Evolutionary conservation across 1,284 basidiomycete species (phyloP), one percentile per base, ranked within the genome.

Genomic region (Anthracocystis walkeri): DNA sequence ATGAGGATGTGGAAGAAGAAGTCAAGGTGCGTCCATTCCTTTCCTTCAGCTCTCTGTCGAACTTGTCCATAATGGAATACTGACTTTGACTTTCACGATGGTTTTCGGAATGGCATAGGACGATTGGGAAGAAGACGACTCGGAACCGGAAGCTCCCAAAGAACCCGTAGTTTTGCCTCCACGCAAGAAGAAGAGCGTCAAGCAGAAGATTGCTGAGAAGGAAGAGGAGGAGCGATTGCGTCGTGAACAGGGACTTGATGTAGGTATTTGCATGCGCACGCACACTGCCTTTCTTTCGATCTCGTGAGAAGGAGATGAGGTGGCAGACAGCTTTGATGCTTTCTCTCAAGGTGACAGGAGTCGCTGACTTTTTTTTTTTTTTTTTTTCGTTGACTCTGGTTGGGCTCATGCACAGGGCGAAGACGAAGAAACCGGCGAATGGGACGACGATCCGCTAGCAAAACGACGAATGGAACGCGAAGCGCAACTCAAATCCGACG

Each of bases 81-180:
- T 72, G 41, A 67, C 44, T 6, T 35, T 21, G 3, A 4, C 10
- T 27, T 23, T 38, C 14, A 38, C 35, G 35, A 38, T 21, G 7
- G 16, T 20, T n/a, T 38, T 14, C 1, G 35, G 35, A 12, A 38
- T 38, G 14, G 29, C 29, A 31, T 27, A 79, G 77, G 83, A 85
- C 52, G 83, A 85, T 57, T 85, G 83, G 83, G 83, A 85, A 41
- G 82, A 80, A 27, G 78, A 79, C 23, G 80, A 83, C 46, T 78
- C 78, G 23, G 78, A 79, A 44, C 67, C 71, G 12, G 74, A 79
- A 57, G 54, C 56, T 29, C 53, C 75, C n/a, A 70, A 68, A 48
- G 48, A 66, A 3, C 55, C 62, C 31, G 70, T 66, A 1, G 62
- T 64, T 1, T 42, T 74, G 23, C 80, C 80, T 18, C 60, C 80